A percentile compares a stretch with the other conserved stretches of the same genome.
These are phyloP conservation scores for Singerocomus inundabilis DNA, from an alignment of 1,284 basidiomycete species.

Conservation along the genomic window DNA sequence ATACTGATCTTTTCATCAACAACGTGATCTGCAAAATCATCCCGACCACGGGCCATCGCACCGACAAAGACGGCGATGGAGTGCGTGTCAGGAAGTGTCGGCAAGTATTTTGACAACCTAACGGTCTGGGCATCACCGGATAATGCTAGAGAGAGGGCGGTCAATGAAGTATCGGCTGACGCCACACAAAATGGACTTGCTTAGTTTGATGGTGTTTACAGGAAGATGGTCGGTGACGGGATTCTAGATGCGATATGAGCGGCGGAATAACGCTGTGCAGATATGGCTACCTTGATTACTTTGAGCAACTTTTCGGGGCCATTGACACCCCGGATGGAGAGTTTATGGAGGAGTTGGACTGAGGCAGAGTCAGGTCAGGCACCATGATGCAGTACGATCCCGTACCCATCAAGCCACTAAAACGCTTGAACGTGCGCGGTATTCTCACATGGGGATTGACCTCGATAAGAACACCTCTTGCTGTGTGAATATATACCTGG, in stretches of 20 bases:
- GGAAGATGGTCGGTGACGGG: slow-evolving; percentile 96
- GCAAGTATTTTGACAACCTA: slow-evolving; percentile 81
- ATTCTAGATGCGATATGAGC: slow-evolving; percentile 54
- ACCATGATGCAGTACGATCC: background rate
- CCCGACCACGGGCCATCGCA: slow-evolving; percentile 93
- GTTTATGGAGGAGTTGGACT: slow-evolving; percentile 97
- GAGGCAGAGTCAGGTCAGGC: slow-evolving; percentile 10
- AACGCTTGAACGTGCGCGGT: slow-evolving; percentile 97
- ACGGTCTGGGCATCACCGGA: slow-evolving; percentile 89
- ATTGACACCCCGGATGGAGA: slow-evolving; percentile 94
- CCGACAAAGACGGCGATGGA: slow-evolving; percentile 95
- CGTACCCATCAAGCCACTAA: slow-evolving; percentile 97
- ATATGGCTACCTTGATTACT: slow-evolving; percentile 79
- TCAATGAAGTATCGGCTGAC: slow-evolving; percentile 15
- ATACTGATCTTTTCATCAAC: slow-evolving; percentile 98
- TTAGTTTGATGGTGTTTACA: slow-evolving; percentile 93
- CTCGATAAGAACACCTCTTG: slow-evolving; percentile 95
- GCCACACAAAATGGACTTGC: slow-evolving; percentile 46
- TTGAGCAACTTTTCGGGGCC: slow-evolving; percentile 96
- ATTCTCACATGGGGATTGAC: slow-evolving; percentile 98
- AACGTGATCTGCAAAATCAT: slow-evolving; percentile 96
- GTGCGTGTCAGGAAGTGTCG: slow-evolving; percentile 81
- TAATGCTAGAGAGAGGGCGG: slow-evolving; percentile 55
- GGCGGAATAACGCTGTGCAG: background rate
- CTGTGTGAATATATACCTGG: slow-evolving; percentile 98